Percentiles rank a stretch among this genome's conserved stretches.
Conservation (phyloP, 192 early-diverging fungal genomes). For the Coemansia sp. region DNA sequence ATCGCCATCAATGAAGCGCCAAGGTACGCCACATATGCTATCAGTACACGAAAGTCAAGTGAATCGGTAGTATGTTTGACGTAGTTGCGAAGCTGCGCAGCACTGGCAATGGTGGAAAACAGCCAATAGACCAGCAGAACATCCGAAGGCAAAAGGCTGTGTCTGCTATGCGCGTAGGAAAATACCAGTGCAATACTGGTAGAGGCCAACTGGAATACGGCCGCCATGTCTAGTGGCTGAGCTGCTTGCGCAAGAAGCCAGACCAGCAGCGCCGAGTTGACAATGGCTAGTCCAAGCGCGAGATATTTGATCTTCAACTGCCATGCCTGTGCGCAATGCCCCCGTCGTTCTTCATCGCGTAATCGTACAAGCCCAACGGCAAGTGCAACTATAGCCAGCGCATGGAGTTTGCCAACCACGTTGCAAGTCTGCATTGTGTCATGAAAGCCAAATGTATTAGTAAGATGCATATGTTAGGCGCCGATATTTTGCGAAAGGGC, state of each 20-base stretch:
- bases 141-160: constrained; percentile 8
- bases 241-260: background rate
- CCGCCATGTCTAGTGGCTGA: background rate
- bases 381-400: background rate
- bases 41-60: background rate
- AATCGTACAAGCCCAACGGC: background rate
- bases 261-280: background rate
- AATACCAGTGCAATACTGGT: constrained; percentile 5
- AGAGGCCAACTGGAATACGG: constrained; percentile 8
- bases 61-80: background rate
- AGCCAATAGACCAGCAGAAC: constrained; percentile 29
- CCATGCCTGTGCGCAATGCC: background rate
- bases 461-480: background rate
- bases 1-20: background rate
- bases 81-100: background rate
- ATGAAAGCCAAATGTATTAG: background rate
- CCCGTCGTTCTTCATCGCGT: background rate
- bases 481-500: background rate
- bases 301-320: background rate
- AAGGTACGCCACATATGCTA: background rate
- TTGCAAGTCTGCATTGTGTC: background rate
- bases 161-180: background rate
- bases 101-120: background rate
- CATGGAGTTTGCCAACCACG: background rate
- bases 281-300: background rate